These are phyloP conservation scores for Aspergillus novofumigatus DNA, from an alignment of 2,329 filamentous ascomycete species.

Conservation along the genomic window DNA sequence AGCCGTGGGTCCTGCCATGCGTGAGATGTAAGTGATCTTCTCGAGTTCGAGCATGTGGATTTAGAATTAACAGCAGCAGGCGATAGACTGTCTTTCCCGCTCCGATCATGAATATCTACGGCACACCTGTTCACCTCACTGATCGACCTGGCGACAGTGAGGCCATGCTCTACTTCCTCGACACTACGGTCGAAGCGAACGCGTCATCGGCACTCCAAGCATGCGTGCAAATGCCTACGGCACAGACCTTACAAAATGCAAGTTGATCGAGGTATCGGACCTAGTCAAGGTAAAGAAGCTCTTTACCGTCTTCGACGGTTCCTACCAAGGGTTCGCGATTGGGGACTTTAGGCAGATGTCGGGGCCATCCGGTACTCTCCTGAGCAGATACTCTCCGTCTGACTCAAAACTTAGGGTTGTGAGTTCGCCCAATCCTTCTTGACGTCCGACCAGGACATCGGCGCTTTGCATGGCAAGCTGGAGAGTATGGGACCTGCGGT, in stretches of 20 bases:
- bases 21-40: slow-evolving; percentile 23
- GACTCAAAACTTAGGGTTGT: background rate
- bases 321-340: slow-evolving; percentile 92
- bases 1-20: slow-evolving; percentile 35
- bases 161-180: slow-evolving; percentile 68
- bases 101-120: slow-evolving; percentile 42
- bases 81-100: slow-evolving; percentile 64
- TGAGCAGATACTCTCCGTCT: slow-evolving; percentile 2
- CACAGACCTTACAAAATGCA: slow-evolving; percentile 69
- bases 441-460: too few relatives aligned
- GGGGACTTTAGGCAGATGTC: slow-evolving; percentile 73
- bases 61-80: background rate
- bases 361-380: slow-evolving; percentile 82
- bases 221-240: too few relatives aligned
- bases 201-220: too few relatives aligned
- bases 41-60: too few relatives aligned
- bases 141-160: slow-evolving; percentile 65
- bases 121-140: slow-evolving; percentile 59
- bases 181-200: slow-evolving; percentile 70
- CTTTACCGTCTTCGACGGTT: slow-evolving; percentile 90
- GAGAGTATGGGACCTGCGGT: slow-evolving; percentile 20
- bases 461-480: slow-evolving; percentile 21
- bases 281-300: slow-evolving; percentile 69
- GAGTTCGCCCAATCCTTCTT: too few relatives aligned
- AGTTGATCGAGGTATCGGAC: slow-evolving; percentile 77